Conservation (phyloP, 176 grass and related monocot genomes). For the Oryza glaberrima region DNA sequence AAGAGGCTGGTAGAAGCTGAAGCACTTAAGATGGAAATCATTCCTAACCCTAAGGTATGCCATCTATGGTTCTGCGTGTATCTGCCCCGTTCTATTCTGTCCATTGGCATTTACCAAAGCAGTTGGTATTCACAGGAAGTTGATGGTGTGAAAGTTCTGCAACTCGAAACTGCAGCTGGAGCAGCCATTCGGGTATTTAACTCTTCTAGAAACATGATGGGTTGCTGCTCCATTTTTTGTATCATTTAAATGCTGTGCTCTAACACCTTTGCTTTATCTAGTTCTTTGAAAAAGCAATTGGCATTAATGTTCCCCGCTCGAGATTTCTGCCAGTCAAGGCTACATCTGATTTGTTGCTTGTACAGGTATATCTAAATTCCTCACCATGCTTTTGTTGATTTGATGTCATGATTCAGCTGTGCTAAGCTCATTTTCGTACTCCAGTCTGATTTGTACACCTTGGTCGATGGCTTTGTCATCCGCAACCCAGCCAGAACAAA, state of each 20-base stretch:
- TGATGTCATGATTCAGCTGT: not conserved
- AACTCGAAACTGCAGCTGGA: constrained; percentile 97
- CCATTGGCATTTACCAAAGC: constrained; percentile 27
- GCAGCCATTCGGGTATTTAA: constrained; percentile 86
- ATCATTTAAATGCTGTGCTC: not conserved
- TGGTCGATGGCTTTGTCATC: constrained; percentile 93
- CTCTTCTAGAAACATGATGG: not conserved
- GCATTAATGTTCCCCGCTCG: constrained; percentile 81
- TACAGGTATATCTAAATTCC: constrained; percentile 68
- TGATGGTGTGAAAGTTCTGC: constrained; percentile 88
- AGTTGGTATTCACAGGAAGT: constrained; percentile 74
- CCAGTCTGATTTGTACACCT: constrained; percentile 98
- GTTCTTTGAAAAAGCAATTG: constrained; percentile 97
- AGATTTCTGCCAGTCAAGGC: constrained; percentile 98
- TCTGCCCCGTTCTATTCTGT: not conserved
- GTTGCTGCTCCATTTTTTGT: constrained; percentile 1
- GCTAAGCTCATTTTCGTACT: constrained; percentile 36
- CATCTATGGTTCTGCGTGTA: not conserved
- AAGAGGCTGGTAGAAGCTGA: constrained; percentile 97
- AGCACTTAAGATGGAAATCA: constrained; percentile 99
- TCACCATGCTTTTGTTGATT: constrained; percentile 26
- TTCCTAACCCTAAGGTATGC: constrained; percentile 94
- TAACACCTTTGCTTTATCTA: constrained; percentile 40
- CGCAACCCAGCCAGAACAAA: constrained; percentile 81
- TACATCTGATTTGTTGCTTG: constrained; percentile 96